Evolutionary conservation across 805 yeast species (phyloP), one percentile per base, ranked within the genome.

Genomic region (Candida coleopterorum): DNA sequence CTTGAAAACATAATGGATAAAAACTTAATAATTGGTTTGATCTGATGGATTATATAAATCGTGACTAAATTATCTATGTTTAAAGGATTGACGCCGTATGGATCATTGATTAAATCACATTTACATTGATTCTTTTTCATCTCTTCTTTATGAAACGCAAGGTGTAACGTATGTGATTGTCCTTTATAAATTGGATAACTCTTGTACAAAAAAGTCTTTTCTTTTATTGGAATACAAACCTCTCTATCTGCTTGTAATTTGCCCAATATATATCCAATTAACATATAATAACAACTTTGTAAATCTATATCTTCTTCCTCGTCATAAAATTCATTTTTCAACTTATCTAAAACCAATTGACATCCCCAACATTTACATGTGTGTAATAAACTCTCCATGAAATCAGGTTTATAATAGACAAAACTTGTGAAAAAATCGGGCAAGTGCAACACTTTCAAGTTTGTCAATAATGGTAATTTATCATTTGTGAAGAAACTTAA

Each of bases 281-380:
- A 39, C 32, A 55, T 44, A 40, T 56, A 62, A 37, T 49, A 56
- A 9, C 62, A 46, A 9, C 58, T 50, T 39, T 60, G 61, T 11
- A 47, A 38, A 37, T 54, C 55, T 10, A 24, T 20, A n/a, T 34
- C 35, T 9, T 35, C 43, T 14, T 38, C 38, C 51, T 41, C 12
- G 58, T 60, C 32, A 38, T 34, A 40, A 40, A 61, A 61, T 32
- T 37, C 28, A 15, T 39, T 40, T 18, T 50, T 37, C 9, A 62
- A 42, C 35, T 37, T 45, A 11, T 46, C 47, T 38, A 62, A 47
- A 4, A 58, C 56, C 17, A 41, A 16, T n/a, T 49, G 49, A 39
- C 69, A 62, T 7, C 69, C 69, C 49, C 52, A 43, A 37, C 69
- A 62, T 37, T 43, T 46, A 39, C 69, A 62, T 10, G 67, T 59